Conservation (phyloP, 352 stramenopile genomes). For the Albugo laibachii region DNA sequence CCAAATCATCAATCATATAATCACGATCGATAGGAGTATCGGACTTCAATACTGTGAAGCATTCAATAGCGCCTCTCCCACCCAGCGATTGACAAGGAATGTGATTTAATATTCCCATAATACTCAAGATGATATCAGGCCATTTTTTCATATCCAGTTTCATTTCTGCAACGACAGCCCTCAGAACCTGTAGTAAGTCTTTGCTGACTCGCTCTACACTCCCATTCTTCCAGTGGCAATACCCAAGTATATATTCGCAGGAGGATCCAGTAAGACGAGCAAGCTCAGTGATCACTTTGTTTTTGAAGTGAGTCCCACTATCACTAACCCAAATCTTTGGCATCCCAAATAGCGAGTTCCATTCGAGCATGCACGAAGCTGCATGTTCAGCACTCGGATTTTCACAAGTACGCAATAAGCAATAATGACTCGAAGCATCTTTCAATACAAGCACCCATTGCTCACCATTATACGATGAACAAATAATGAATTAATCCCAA, state of each 20-base stretch:
- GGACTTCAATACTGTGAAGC: neutral
- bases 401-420: too few relatives aligned
- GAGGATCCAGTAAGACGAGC: neutral
- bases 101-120: constrained; percentile 15
- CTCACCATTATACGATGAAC: too few relatives aligned
- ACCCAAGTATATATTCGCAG: constrained; percentile 1
- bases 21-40: too few relatives aligned
- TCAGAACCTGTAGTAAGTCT: constrained; percentile 13
- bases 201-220: constrained; percentile 12
- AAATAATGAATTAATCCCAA: too few relatives aligned
- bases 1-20: too few relatives aligned
- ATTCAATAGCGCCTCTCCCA: constrained; percentile 5
- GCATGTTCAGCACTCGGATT: too few relatives aligned
- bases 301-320: constrained; percentile 16
- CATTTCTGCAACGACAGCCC: neutral
- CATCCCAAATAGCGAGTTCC: constrained; percentile 5
- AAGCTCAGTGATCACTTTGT: constrained; percentile 9
- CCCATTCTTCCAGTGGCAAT: constrained; percentile 16
- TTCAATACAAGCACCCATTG: too few relatives aligned
- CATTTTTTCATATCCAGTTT: neutral
- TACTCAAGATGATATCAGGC: neutral
- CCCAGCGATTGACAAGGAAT: constrained; percentile 7
- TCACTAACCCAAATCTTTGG: constrained; percentile 11
- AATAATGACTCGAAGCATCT: too few relatives aligned
- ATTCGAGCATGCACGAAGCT: too few relatives aligned